phyloP scores from a whole-genome alignment of 495 filamentous ascomycete species.

The Daldinia decipiens region DNA sequence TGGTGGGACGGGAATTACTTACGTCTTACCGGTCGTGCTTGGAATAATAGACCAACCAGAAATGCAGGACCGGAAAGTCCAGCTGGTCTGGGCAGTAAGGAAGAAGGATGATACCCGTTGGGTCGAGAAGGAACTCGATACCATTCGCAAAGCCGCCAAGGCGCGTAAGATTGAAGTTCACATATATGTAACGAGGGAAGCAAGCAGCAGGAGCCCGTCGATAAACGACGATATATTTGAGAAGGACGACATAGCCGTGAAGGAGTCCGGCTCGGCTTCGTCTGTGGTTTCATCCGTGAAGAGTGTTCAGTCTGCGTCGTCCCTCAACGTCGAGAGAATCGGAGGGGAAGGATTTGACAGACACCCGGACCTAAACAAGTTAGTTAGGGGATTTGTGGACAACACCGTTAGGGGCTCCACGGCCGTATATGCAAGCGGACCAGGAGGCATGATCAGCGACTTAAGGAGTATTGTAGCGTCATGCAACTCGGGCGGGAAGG shows the following conservation, averaged over 20 bases:
- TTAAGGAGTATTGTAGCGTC: slow-evolving; percentile 64
- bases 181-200: slow-evolving; percentile 67
- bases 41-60: slow-evolving; percentile 51
- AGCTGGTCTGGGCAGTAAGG: slow-evolving; percentile 71
- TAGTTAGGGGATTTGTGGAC: slow-evolving; percentile 53
- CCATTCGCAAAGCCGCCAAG: slow-evolving; percentile 53
- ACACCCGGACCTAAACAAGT: slow-evolving; percentile 49
- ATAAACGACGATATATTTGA: slow-evolving; percentile 43
- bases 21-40: slow-evolving; percentile 66
- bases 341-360: slow-evolving; percentile 39
- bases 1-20: slow-evolving; percentile 73
- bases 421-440: slow-evolving; percentile 69
- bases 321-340: slow-evolving; percentile 40
- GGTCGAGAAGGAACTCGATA: slow-evolving; percentile 65
- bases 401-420: slow-evolving; percentile 57
- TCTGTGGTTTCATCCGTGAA: slow-evolving; percentile 29
- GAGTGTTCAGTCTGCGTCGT: slow-evolving; percentile 26
- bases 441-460: slow-evolving; percentile 66
- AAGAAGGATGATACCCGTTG: slow-evolving; percentile 64
- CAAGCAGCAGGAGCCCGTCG: slow-evolving; percentile 31
- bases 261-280: slow-evolving; percentile 18
- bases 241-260: slow-evolving; percentile 27
- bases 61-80: slow-evolving; percentile 53
- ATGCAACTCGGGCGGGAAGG: slow-evolving; percentile 59
- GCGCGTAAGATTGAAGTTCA: slow-evolving; percentile 58